A percentile compares a stretch with the other conserved stretches of the same genome.
Conservation (phyloP, 345 rosid genomes). For the Citropsis articulata region DNA sequence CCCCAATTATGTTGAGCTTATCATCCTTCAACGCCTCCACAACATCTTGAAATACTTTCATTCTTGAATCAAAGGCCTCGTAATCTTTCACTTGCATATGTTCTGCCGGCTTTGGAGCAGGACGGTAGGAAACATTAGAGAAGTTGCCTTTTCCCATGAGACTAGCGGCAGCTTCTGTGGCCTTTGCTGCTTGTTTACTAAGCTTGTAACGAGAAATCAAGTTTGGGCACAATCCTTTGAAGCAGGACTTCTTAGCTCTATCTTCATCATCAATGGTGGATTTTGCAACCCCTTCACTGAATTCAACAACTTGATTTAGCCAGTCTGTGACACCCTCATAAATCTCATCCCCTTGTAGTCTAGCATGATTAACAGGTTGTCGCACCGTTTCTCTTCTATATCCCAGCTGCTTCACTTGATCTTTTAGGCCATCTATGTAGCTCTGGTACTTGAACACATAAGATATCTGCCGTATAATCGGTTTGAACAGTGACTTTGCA, state of each 20-base stretch:
- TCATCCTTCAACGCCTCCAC: background rate
- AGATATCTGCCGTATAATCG: no score
- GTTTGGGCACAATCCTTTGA: background rate
- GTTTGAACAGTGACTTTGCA: no score
- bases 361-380: background rate
- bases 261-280: background rate
- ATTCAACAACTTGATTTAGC: background rate
- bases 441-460: slow-evolving; percentile 7
- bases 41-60: background rate
- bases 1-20: slow-evolving; percentile 7
- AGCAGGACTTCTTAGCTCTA: background rate
- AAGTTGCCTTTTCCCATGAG: background rate
- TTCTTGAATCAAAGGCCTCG: background rate
- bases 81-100: no score
- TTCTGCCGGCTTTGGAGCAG: no score
- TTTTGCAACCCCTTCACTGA: background rate
- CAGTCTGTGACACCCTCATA: background rate
- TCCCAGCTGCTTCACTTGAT: background rate
- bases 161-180: background rate
- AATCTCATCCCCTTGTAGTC: background rate
- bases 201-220: background rate
- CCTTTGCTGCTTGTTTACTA: background rate
- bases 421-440: background rate
- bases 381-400: background rate
- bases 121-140: background rate